Conservation (phyloP, 305 asterid species). For the Coffea humblotiana region DNA sequence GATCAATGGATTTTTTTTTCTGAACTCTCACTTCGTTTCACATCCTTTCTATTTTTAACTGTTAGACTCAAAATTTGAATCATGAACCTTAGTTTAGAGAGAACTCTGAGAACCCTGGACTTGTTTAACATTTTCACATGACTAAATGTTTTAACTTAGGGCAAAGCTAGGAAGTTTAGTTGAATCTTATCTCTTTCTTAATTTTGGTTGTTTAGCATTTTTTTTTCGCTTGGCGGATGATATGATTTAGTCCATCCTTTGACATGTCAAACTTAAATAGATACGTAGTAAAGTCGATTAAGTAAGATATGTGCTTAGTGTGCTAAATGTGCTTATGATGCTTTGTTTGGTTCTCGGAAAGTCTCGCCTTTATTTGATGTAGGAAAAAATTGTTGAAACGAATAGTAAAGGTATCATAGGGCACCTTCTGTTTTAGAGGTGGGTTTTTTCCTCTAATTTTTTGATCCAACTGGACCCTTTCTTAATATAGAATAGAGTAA, state of each 20-base stretch:
- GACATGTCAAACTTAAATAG: not conserved
- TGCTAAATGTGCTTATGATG: not conserved
- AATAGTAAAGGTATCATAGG: no score
- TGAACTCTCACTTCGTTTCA: no score
- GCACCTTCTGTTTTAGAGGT: no score
- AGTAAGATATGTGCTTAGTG: not conserved
- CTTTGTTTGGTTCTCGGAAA: not conserved
- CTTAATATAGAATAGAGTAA: no score
- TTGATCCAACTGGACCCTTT: no score
- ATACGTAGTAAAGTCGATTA: not conserved
- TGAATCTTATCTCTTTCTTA: not conserved
- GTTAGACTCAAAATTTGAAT: no score
- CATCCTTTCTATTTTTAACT: no score
- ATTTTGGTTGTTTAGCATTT: not conserved
- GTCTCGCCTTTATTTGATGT: not conserved
- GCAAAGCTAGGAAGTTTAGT: not conserved
- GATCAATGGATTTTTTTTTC: no score
- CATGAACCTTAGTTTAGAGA: no score
- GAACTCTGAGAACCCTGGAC: no score
- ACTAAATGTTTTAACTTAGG: not conserved
- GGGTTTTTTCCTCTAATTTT: no score
- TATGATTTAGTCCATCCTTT: not conserved
- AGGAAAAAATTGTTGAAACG: no score
- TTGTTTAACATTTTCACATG: not conserved
- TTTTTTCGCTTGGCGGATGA: not conserved